Evolutionary conservation across 108 stramenopile genomes (phyloP).

Genomic region (Cyclotella baltica): DNA sequence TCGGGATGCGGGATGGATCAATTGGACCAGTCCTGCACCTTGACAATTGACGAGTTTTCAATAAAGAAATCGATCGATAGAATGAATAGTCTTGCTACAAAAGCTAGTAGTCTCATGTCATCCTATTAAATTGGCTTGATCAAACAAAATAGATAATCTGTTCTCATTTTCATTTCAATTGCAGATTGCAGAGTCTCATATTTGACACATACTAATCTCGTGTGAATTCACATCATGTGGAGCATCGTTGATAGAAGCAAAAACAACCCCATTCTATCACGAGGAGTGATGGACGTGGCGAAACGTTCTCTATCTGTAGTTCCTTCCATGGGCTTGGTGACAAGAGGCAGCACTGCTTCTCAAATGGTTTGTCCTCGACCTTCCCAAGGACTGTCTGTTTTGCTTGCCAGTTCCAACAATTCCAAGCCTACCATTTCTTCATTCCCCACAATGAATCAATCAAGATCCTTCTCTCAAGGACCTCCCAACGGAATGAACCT

Average conservation of each 20-base stretch:
- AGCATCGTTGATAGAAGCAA: neutral
- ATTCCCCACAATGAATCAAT: neutral
- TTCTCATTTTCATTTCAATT: no score
- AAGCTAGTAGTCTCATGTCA: neutral
- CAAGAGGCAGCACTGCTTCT: neutral
- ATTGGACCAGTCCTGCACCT: neutral
- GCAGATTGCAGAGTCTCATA: no score
- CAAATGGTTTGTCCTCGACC: neutral
- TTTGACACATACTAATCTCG: no score
- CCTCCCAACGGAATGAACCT: constrained; percentile 26
- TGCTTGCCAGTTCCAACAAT: neutral
- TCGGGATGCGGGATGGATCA: no score
- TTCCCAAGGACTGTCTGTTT: neutral
- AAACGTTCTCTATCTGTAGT: neutral
- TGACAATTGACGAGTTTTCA: neutral
- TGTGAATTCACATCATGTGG: no score
- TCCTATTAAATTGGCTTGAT: neutral
- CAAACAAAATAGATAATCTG: neutral
- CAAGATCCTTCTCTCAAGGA: constrained; percentile 10
- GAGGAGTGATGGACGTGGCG: neutral
- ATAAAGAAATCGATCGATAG: neutral
- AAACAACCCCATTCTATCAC: neutral
- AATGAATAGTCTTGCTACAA: neutral
- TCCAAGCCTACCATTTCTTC: neutral
- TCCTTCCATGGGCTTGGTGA: neutral